phyloP scores from a whole-genome alignment of 495 filamentous ascomycete species.

The Aspergillus cavernicola region DNA sequence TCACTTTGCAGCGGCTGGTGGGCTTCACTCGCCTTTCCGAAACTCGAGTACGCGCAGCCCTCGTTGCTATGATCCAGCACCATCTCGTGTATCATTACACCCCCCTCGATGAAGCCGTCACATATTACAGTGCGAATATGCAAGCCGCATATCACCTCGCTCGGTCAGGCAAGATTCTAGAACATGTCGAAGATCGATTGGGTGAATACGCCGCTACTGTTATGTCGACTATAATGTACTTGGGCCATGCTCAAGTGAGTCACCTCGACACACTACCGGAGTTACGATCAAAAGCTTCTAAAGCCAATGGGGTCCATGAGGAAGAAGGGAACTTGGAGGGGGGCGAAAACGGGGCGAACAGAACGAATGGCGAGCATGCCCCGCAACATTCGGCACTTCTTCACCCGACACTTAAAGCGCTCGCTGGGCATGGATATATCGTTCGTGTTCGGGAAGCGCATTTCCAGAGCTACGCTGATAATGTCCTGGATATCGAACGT shows the following conservation, averaged over 20 bases:
- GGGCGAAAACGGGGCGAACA: constrained; percentile 12
- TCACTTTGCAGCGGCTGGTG: constrained; percentile 61
- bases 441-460: constrained; percentile 43
- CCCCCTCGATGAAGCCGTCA: constrained; percentile 56
- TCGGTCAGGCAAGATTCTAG: constrained; percentile 77
- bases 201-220: constrained; percentile 67
- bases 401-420: constrained; percentile 40
- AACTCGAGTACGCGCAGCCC: constrained; percentile 68
- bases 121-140: constrained; percentile 77
- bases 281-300: constrained; percentile 16
- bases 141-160: constrained; percentile 72
- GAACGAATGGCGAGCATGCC: constrained; percentile 23
- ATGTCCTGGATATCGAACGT: constrained; percentile 45
- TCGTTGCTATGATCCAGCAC: constrained; percentile 82
- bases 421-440: constrained; percentile 49
- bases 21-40: constrained; percentile 63
- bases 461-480: constrained; percentile 51
- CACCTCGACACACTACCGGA: constrained; percentile 57
- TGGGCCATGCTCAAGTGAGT: constrained; percentile 71
- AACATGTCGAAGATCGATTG: constrained; percentile 64
- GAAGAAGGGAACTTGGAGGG: constrained; percentile 26
- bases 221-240: constrained; percentile 66
- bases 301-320: constrained; percentile 33
- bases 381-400: constrained; percentile 29
- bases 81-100: constrained; percentile 76